Base-by-base conservation (phyloP, 139 green algal genomes). In the Bryopsis sp. region DNA sequence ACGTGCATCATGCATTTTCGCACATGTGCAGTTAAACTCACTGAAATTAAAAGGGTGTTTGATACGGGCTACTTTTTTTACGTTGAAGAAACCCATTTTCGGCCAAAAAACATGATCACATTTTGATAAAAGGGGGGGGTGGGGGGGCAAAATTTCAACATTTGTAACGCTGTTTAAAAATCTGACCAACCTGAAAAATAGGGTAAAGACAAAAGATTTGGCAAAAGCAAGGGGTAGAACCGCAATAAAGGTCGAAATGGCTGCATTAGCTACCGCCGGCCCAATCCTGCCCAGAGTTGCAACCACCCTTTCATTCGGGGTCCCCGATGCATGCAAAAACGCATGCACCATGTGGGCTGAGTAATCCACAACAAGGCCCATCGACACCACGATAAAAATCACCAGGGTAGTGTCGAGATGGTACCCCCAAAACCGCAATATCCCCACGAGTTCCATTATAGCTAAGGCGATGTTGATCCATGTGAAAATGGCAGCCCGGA, bases 141-240 rank as follows among this genome's bases (percentile, higher is more conserved):
- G n/a, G n/a, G n/a, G n/a, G n/a, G n/a, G n/a, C n/a, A n/a, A n/a
- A n/a, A n/a, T n/a, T n/a, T n/a, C n/a, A n/a, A n/a, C n/a, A n/a
- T n/a, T n/a, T n/a, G n/a, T n/a, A n/a, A n/a, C n/a, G 43, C 11
- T 50, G 43, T 11, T 50, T 26, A 50, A 50, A 15, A 50, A 50
- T 50, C 15, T 50, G 43, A 50, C 15, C 11, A 50, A 50, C 43
- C 43, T 50, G 43, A 50, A 50, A 50, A 50, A 50, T 11, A 50
- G 11, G 11, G 11, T 50, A 15, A 50, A 50, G 15, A 50, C 43
- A 15, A 50, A 50, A 15, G 43, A 50, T 26, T 50, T 15, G 11
- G 43, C 11, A 15, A 50, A 11, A 50, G 43, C 43, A 15, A 50
- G 43, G 15, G 15, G 11, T 11, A 11, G 15, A 26, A 50, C 43